These are phyloP conservation scores for Penicillium psychrosexuale DNA, from an alignment of 2,329 filamentous ascomycete genomes.

Conservation along the genomic window DNA sequence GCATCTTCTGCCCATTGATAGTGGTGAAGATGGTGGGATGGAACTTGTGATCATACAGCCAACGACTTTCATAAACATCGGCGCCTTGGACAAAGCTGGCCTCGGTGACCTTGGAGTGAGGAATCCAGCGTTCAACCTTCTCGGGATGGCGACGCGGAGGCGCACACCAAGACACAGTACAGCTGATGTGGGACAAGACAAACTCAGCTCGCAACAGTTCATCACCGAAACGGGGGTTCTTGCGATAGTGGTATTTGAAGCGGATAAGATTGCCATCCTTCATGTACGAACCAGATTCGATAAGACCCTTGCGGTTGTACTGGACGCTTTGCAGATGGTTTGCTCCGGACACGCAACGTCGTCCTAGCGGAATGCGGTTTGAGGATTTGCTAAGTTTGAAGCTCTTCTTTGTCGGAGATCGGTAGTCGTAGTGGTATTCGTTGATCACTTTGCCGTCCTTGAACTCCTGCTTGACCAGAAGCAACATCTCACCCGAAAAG, in stretches of 20 bases:
- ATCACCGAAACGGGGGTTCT: constrained; percentile 53
- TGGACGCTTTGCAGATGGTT: constrained; percentile 48
- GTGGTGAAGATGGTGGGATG: constrained; percentile 48
- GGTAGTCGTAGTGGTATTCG: constrained; percentile 51
- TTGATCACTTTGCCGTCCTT: constrained; percentile 44
- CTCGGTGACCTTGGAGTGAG: constrained; percentile 53
- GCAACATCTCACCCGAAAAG: constrained; percentile 48
- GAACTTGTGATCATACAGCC: constrained; percentile 50
- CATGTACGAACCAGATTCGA: constrained; percentile 54
- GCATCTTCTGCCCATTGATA: constrained; percentile 50
- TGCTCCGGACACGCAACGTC: constrained; percentile 48
- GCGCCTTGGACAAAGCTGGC: constrained; percentile 54
- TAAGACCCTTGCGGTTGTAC: constrained; percentile 54
- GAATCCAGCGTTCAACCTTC: constrained; percentile 55
- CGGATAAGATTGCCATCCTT: constrained; percentile 52
- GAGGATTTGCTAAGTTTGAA: constrained; percentile 25
- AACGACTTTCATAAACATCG: constrained; percentile 53
- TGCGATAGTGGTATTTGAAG: constrained; percentile 56
- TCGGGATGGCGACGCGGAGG: constrained; percentile 51
- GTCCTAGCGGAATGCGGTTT: constrained; percentile 44
- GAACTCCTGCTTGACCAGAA: constrained; percentile 47
- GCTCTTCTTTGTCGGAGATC: constrained; percentile 24
- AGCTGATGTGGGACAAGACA: constrained; percentile 52
- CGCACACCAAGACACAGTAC: constrained; percentile 55
- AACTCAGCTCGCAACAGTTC: constrained; percentile 57